Percentiles rank a stretch among this genome's conserved stretches.
These are phyloP conservation scores for Daldinia loculata DNA, from an alignment of 495 filamentous ascomycete genomes.

Conservation along the genomic window DNA sequence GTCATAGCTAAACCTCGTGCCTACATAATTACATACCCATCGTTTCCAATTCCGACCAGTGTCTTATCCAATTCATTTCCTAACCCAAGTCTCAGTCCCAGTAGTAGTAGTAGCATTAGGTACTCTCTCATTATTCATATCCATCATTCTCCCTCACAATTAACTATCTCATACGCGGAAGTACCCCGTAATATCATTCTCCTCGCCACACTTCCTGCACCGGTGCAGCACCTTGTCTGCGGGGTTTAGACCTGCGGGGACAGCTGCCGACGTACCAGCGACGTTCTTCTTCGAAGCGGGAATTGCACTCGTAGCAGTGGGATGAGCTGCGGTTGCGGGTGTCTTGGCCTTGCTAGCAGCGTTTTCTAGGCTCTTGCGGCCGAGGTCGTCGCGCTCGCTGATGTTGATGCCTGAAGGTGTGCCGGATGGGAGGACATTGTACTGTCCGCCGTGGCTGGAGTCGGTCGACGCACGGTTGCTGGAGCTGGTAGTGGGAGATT, in stretches of 20 bases:
- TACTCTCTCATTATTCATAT: background rate
- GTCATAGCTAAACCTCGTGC: background rate
- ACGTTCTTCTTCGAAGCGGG: background rate
- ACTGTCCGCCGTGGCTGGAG: constrained; percentile 36
- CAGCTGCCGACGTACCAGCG: constrained; percentile 11
- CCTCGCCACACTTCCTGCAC: constrained; percentile 48
- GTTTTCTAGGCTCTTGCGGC: background rate
- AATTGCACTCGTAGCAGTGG: background rate
- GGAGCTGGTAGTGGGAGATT: background rate
- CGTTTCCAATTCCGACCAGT: background rate
- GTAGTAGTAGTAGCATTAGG: too few relatives aligned
- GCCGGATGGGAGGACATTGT: constrained; percentile 45
- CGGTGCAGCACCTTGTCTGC: constrained; percentile 38
- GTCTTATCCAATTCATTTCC: background rate
- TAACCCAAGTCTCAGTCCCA: too few relatives aligned
- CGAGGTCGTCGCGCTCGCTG: background rate
- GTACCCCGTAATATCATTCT: constrained; percentile 48
- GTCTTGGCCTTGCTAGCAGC: background rate
- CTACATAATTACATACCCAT: background rate
- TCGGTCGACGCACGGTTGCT: constrained; percentile 25
- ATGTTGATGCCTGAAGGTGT: constrained; percentile 45
- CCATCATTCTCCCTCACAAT: background rate
- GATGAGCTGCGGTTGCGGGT: background rate
- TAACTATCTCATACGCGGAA: constrained; percentile 14
- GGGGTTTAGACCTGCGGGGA: constrained; percentile 37